Evolutionary conservation across 495 filamentous ascomycete genomes (phyloP).

Genomic region (Penicillium cinerascens): DNA sequence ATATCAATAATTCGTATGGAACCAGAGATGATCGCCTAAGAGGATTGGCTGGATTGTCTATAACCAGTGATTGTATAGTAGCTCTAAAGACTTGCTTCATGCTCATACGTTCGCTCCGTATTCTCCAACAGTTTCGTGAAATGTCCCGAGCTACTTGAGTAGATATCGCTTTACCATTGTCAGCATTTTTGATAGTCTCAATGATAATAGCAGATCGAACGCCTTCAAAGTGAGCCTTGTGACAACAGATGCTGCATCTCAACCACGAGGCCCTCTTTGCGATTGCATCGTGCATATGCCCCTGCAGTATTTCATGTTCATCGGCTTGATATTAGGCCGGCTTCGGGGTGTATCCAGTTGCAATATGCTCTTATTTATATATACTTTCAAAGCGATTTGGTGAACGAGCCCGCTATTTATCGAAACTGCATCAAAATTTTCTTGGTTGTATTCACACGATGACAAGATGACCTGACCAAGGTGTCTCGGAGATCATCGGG

Average conservation of each 20-base stretch:
- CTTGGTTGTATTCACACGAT: neutral
- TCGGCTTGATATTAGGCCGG: neutral
- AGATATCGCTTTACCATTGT: neutral
- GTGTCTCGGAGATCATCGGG: conserved; percentile 6
- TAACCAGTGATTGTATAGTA: neutral
- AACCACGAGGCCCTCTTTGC: neutral
- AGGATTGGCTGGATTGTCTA: neutral
- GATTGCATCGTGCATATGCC: neutral
- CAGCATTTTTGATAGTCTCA: neutral
- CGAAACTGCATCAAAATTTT: neutral
- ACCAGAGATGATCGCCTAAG: neutral
- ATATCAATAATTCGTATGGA: neutral
- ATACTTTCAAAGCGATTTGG: neutral
- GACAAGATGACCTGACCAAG: neutral
- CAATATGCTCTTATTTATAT: neutral
- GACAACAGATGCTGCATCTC: neutral
- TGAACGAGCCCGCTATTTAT: neutral
- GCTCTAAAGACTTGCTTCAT: neutral
- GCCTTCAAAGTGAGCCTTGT: too few species aligned
- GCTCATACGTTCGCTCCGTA: neutral
- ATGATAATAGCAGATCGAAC: too few species aligned
- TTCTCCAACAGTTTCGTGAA: neutral
- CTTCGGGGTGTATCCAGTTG: neutral
- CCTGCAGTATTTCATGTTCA: neutral
- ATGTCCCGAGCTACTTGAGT: neutral